These are phyloP conservation scores for Jacaranda copaia DNA, from an alignment of 257 asterid species.

Conservation along the genomic window DNA sequence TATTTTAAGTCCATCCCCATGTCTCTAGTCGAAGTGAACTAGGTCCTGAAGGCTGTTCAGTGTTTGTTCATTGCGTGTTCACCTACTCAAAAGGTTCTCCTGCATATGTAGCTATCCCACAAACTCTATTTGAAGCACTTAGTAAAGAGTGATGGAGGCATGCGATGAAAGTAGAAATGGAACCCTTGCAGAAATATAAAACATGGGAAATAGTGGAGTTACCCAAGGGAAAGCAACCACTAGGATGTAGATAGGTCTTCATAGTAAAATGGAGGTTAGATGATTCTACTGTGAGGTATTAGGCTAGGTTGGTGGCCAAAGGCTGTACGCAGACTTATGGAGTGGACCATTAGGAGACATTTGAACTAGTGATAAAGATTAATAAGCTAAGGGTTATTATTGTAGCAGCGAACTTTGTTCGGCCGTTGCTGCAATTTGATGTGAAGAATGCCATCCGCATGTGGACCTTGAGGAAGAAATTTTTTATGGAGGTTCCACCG, in stretches of 20 bases:
- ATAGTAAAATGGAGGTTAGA: neutral
- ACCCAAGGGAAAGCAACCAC: neutral
- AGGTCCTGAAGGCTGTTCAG: too few species aligned
- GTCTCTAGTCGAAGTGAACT: neutral
- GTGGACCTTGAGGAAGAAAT: neutral
- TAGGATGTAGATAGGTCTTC: neutral
- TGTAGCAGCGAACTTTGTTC: neutral
- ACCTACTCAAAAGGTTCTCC: too few species aligned
- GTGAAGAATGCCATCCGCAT: neutral
- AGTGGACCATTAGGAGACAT: too few species aligned
- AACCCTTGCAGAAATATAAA: neutral
- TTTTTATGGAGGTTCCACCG: neutral
- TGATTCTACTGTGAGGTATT: neutral
- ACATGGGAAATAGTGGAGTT: neutral
- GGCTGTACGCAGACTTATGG: neutral
- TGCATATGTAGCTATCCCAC: neutral
- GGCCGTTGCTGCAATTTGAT: neutral
- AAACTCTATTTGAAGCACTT: neutral
- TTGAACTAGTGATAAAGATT: too few species aligned
- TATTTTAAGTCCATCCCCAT: neutral
- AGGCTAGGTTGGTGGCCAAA: neutral
- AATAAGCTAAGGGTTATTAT: neutral
- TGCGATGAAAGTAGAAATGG: neutral
- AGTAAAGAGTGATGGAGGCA: neutral
- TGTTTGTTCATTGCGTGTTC: too few species aligned